phyloP scores from a whole-genome alignment of 2,329 filamentous ascomycete species.

The Neonectria faginata region DNA sequence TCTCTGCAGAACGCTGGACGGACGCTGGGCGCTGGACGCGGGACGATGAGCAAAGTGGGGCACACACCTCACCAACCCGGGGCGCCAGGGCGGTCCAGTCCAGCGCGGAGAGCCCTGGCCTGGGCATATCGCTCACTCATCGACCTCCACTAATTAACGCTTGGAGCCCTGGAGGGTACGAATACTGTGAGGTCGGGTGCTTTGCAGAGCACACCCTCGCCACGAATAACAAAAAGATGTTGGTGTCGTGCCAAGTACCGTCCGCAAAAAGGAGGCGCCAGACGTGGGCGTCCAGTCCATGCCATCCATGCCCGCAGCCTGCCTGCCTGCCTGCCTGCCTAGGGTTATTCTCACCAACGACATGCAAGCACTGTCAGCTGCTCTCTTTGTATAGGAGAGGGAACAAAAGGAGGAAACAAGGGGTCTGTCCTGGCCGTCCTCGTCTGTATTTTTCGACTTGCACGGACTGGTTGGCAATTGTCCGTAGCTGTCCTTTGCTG shows the following conservation, averaged over 20 bases:
- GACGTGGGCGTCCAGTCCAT: constrained; percentile 28
- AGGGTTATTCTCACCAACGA: constrained; percentile 7
- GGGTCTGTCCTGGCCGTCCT: background rate
- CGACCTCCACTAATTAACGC: background rate
- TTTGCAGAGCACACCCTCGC: constrained; percentile 13
- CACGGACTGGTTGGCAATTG: background rate
- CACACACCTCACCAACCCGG: background rate
- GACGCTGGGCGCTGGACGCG: too few species aligned
- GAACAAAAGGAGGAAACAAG: background rate
- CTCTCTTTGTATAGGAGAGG: background rate
- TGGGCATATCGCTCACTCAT: background rate
- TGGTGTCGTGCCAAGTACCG: background rate
- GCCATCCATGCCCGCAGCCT: background rate
- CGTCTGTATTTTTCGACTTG: background rate
- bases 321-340: background rate
- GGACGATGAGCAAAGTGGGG: too few species aligned
- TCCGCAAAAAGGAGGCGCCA: constrained; percentile 24
- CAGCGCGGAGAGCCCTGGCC: background rate
- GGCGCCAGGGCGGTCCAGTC: background rate
- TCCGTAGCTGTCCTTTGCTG: background rate
- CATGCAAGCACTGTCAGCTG: constrained; percentile 2
- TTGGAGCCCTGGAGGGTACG: background rate
- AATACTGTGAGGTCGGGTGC: background rate
- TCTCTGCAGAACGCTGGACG: background rate
- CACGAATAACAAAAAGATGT: background rate